These are phyloP conservation scores for Ensete glaucum DNA, from an alignment of 176 grass and related monocot species.

Conservation along the genomic window DNA sequence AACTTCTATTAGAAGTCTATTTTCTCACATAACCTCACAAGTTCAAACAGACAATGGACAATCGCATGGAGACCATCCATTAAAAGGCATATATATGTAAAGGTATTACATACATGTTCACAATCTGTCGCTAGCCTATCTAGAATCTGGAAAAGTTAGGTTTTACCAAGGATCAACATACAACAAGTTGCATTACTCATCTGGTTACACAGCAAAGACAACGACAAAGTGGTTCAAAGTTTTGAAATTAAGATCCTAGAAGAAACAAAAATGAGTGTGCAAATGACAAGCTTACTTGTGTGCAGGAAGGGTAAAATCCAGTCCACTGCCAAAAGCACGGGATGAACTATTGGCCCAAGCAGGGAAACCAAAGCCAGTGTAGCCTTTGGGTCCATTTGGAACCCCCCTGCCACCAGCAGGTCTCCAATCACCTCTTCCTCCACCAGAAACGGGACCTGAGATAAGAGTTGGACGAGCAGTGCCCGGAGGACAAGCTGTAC, in stretches of 20 bases:
- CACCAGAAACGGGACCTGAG: constrained; percentile 38
- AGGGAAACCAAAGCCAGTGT: constrained; percentile 46
- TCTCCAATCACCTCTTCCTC: constrained; percentile 94
- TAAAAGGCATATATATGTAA: neutral
- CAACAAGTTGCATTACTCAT: neutral
- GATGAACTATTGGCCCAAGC: constrained; percentile 60
- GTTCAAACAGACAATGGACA: too few species aligned
- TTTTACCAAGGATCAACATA: neutral
- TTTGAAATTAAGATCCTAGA: neutral
- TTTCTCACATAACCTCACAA: neutral
- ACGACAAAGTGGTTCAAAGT: neutral
- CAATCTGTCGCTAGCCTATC: neutral
- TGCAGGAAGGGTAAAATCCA: constrained; percentile 88
- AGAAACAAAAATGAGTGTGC: neutral
- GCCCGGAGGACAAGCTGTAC: constrained; percentile 33
- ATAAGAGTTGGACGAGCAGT: constrained; percentile 62
- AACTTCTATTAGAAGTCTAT: neutral
- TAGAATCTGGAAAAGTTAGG: neutral
- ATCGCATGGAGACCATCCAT: neutral
- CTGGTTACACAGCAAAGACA: neutral
- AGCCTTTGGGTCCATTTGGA: constrained; percentile 37
- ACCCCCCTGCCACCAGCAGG: constrained; percentile 63
- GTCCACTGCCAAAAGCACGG: constrained; percentile 60
- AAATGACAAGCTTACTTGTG: constrained; percentile 70
- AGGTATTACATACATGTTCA: neutral